Base-by-base conservation (phyloP, 495 filamentous ascomycete genomes). In the Xylaria bambusicola region DNA sequence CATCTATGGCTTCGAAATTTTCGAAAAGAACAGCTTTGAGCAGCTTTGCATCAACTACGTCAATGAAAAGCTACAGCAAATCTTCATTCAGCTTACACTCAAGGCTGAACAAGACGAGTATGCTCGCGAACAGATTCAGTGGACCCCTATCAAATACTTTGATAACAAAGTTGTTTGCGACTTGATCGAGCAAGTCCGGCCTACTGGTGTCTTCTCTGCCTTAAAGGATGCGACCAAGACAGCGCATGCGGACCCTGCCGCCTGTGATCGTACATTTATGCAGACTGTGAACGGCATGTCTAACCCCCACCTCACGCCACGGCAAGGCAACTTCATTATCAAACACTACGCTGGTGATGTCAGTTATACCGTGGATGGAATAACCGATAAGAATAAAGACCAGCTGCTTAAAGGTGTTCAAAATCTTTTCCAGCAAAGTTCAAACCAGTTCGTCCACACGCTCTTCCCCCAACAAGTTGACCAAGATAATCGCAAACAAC, bases 1-100 rank as follows among this genome's bases (percentile, higher is more conserved):
- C 82, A 99, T 99, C 61, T 99, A 99, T 73, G 95, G 95, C 15
- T 99, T 99, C 66, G 95, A 99, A 73, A 99, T 99, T 63, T 99
- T 99, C 63, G 94, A 99, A 72, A 91, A 88, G 75, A 99, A 99
- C 76, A 97, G 92, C 59, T 99, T 99, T 66, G 95, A 99, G 73
- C 95, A 99, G 77, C 87, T 99, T 15, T 99, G 95, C 74, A 99
- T 99, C 75, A 99, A 99, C 80, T 99, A 99, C 70, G 95, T 99
- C 69, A 99, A 99, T 75, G 95, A 99, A 74, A 99, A 99, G 73
- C 79, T 99, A 46, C 95, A 99, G 75, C 95, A 99, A 71, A 99
- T 99, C 66, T 99, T 99, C 71, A 99, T 99, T 60, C 95, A 99
- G 72, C 81, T 99, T 60, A 99, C 95, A 0, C 75, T 99, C 48